Evolutionary conservation across 1,284 basidiomycete genomes (phyloP).

Genomic region (Cryptococcus depauperatus): DNA sequence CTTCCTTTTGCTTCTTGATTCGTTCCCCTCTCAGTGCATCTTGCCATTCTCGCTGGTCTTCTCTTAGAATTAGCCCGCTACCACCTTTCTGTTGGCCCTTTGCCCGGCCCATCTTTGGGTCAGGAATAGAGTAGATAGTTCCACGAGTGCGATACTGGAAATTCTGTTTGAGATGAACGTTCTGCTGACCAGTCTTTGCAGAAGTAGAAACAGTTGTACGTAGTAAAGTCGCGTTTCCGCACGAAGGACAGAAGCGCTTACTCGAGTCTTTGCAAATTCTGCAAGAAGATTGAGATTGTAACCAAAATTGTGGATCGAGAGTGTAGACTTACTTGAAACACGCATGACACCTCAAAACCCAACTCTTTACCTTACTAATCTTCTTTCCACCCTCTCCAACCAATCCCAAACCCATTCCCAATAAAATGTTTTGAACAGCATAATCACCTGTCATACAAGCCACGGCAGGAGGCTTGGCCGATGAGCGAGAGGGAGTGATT

Average conservation of each 20-base stretch:
- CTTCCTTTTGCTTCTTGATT: conserved; percentile 65
- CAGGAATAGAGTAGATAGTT: conserved; percentile 86
- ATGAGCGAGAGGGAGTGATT: conserved; percentile 50
- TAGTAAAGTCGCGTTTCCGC: conserved; percentile 85
- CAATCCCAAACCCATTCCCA: conserved; percentile 89
- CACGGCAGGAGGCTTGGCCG: conserved; percentile 46
- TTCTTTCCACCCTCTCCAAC: conserved; percentile 86
- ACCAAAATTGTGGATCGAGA: background rate
- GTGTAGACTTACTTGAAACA: conserved; percentile 82
- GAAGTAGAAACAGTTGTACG: conserved; percentile 80
- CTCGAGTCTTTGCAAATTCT: conserved; percentile 93
- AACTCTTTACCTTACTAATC: conserved; percentile 86
- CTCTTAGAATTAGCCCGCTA: conserved; percentile 66
- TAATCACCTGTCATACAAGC: conserved; percentile 98
- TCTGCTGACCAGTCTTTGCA: conserved; percentile 53
- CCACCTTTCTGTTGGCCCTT: conserved; percentile 69
- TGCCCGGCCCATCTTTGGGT: conserved; percentile 79
- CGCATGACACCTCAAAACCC: conserved; percentile 94
- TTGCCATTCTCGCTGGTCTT: conserved; percentile 81
- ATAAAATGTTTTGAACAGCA: conserved; percentile 95
- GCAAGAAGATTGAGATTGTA: conserved; percentile 2
- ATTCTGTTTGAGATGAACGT: conserved; percentile 85
- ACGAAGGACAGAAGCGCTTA: conserved; percentile 95
- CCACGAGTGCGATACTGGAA: conserved; percentile 91
- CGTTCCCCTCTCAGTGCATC: conserved; percentile 69